Evolutionary conservation across 768 basidiomycete genomes (phyloP).

Genomic region (Cystoderma amianthinum): DNA sequence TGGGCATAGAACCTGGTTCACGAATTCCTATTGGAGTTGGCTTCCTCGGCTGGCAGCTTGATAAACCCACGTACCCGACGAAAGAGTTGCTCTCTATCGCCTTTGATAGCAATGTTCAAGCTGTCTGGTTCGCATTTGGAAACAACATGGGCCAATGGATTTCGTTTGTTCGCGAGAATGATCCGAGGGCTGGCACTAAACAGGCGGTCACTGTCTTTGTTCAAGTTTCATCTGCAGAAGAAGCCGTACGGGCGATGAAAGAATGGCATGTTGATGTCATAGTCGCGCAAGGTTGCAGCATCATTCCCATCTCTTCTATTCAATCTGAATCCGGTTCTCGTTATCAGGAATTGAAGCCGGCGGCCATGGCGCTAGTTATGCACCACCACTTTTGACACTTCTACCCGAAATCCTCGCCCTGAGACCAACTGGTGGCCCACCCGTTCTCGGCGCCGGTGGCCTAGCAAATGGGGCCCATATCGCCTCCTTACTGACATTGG

Average conservation of each 20-base stretch:
- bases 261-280: slow-evolving; percentile 71
- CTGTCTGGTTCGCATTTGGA: slow-evolving; percentile 76
- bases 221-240: slow-evolving; percentile 53
- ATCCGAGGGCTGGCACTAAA: slow-evolving; percentile 29
- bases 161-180: slow-evolving; percentile 46
- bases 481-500: slow-evolving; percentile 57
- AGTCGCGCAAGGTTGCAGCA: slow-evolving; percentile 63
- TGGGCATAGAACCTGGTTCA: slow-evolving; percentile 25
- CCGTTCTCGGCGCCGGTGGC: slow-evolving; percentile 72
- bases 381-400: slow-evolving; percentile 55
- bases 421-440: slow-evolving; percentile 34
- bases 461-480: slow-evolving; percentile 58
- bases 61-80: slow-evolving; percentile 32
- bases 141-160: slow-evolving; percentile 54
- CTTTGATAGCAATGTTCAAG: slow-evolving; percentile 49
- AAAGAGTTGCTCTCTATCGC: slow-evolving; percentile 38
- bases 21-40: slow-evolving; percentile 66
- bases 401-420: slow-evolving; percentile 46
- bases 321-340: slow-evolving; percentile 1
- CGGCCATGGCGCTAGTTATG: slow-evolving; percentile 58
- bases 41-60: slow-evolving; percentile 67
- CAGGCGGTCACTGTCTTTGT: slow-evolving; percentile 53
- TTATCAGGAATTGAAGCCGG: slow-evolving; percentile 68
- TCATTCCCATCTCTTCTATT: slow-evolving; percentile 2
- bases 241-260: slow-evolving; percentile 52